phyloP scores from a whole-genome alignment of 1,284 basidiomycete genomes.

The Singerocomus inundabilis region DNA sequence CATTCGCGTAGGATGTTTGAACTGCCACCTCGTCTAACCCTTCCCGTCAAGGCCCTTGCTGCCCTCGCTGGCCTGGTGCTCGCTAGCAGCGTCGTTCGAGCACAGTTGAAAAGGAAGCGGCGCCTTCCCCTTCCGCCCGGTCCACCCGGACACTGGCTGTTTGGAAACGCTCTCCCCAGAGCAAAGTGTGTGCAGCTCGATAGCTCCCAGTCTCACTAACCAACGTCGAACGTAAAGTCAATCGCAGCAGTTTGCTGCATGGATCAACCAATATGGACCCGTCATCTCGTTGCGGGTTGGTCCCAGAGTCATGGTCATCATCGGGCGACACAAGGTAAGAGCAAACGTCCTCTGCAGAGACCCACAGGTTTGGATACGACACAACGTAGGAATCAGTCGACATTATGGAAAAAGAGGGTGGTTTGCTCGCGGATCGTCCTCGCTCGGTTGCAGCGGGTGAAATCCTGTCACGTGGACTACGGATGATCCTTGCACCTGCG shows the following conservation, averaged over 20 bases:
- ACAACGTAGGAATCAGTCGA: constrained; percentile 44
- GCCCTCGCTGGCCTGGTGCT: constrained; percentile 21
- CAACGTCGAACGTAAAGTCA: constrained; percentile 19
- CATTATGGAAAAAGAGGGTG: constrained; percentile 38
- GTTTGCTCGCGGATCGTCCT: constrained; percentile 35
- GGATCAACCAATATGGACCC: constrained; percentile 39
- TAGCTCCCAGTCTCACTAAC: neutral
- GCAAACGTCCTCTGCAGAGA: neutral
- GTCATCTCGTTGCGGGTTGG: constrained; percentile 38
- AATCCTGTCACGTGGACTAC: constrained; percentile 31
- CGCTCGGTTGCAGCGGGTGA: constrained; percentile 32
- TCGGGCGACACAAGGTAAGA: constrained; percentile 37
- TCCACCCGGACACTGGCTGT: constrained; percentile 34
- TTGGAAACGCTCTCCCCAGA: constrained; percentile 27
- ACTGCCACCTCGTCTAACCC: neutral
- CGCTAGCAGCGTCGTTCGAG: constrained; percentile 10
- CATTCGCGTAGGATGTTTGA: constrained; percentile 9
- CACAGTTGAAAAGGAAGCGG: constrained; percentile 4
- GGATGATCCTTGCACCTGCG: constrained; percentile 33
- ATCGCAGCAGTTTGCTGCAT: constrained; percentile 36
- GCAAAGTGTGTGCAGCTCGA: constrained; percentile 21
- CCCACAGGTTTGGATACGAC: neutral
- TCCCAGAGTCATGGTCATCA: constrained; percentile 31
- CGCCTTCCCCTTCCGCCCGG: constrained; percentile 32
- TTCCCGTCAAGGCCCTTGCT: constrained; percentile 18